phyloP scores from a whole-genome alignment of 2,329 filamentous ascomycete genomes.

The Neophaeococcomyces mojaviensis region DNA sequence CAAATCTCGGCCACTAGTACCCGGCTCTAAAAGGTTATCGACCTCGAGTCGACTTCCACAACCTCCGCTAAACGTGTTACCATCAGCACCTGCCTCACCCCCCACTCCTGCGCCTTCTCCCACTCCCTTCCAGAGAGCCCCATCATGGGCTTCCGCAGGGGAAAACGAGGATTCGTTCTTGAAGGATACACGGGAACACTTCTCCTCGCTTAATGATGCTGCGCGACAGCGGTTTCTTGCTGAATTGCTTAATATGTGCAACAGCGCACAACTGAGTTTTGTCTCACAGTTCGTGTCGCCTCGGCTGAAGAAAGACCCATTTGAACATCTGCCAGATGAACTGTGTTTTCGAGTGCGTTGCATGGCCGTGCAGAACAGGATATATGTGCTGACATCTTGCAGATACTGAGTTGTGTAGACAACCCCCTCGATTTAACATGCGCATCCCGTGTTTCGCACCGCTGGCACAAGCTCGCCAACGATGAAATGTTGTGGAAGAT shows the following conservation, averaged over 20 bases:
- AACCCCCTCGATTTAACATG: conserved; percentile 89
- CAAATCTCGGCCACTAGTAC: conserved; percentile 26
- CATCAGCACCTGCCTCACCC: conserved; percentile 58
- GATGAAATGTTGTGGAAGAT: conserved; percentile 99
- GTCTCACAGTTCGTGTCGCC: conserved; percentile 95
- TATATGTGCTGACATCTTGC: conserved; percentile 9
- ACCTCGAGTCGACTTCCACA: conserved; percentile 28
- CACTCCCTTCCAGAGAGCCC: conserved; percentile 54
- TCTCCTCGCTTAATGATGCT: conserved; percentile 65
- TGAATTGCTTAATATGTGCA: conserved; percentile 86
- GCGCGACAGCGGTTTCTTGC: conserved; percentile 76
- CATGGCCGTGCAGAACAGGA: not conserved
- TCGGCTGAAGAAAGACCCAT: conserved; percentile 90
- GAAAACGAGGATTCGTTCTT: conserved; percentile 78
- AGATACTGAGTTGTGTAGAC: conserved; percentile 95
- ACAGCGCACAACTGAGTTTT: conserved; percentile 89
- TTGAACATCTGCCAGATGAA: conserved; percentile 85
- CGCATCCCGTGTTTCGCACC: conserved; percentile 88
- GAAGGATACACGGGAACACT: conserved; percentile 69
- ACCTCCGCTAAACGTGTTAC: conserved; percentile 55
- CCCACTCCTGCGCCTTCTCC: conserved; percentile 62
- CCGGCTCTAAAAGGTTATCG: conserved; percentile 23
- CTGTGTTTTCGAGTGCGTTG: conserved; percentile 71
- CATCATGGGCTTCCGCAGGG: conserved; percentile 37
- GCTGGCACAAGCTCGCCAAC: conserved; percentile 87